Evolutionary conservation across 352 stramenopile species (phyloP), one percentile per base, ranked within the genome.

Genomic region (Phytophthora boehmeriae): DNA sequence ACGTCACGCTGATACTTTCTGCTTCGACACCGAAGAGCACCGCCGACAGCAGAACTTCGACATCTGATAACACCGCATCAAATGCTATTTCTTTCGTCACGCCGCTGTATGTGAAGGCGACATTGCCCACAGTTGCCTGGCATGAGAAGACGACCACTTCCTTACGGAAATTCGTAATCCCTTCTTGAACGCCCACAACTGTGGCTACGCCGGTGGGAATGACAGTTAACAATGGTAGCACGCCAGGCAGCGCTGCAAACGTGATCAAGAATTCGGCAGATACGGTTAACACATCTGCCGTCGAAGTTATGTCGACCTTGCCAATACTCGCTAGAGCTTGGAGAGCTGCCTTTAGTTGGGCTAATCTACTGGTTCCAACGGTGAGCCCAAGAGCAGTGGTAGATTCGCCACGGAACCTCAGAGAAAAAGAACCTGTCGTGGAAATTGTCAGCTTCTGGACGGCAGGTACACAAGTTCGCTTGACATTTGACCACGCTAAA

Each of bases 151-250:
- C 75, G 0, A 82, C 30, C 20, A 88, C 63, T 54, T 90, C 78
- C 56, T 92, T 92, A 11, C 78, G 76, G 52, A 81, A 92, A 28
- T 80, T 90, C 5, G 83, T 85, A 34, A 52, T 64, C 0, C 85
- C 85, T 4, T 46, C 38, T 17, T 62, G 61, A 0, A 51, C 52
- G 52, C 78, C 66, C 0, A 51, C 50, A 16, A 90, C 53, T 4
- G 65, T 75, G 2, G 72, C 73, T 0, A 64, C 54, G 1, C 23
- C 3, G 1, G 8, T n/a, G 13, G 0, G 38, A 4, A 23, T 16
- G 6, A 44, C 19, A 11, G 16, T 34, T 22, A 94, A 25, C 9
- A 77, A 10, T 4, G 85, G 83, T 1, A 92, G 53, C 22, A 75
- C 59, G 1, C 83, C 85, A 4, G 76, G 76, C 36, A 80, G 63